Evolutionary conservation across 73 alveolate species (phyloP).

Genomic region (Paramecium bursaria): DNA sequence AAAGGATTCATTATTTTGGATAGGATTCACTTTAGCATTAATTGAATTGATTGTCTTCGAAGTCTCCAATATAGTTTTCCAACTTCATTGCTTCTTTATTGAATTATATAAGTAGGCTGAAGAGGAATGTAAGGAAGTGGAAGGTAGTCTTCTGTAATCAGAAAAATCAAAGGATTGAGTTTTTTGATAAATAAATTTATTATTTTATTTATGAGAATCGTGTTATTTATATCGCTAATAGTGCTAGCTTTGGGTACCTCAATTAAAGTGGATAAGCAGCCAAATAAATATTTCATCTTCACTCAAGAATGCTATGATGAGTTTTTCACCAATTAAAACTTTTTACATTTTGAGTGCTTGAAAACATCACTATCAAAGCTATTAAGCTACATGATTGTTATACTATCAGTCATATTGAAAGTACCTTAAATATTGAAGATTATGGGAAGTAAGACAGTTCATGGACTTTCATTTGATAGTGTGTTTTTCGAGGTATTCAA

Average conservation of each 20-base stretch:
- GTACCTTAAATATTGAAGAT: slow-evolving; percentile 10
- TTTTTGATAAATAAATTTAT: too few species aligned
- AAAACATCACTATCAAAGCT: neutral
- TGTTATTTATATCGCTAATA: too few species aligned
- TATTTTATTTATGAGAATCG: too few species aligned
- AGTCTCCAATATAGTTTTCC: slow-evolving; percentile 33
- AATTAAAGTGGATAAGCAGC: too few species aligned
- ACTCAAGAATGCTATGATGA: slow-evolving; percentile 12
- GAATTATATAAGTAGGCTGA: slow-evolving; percentile 10
- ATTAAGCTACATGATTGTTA: neutral
- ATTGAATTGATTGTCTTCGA: slow-evolving; percentile 52
- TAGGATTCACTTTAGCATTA: slow-evolving; percentile 32
- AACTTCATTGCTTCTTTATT: slow-evolving; percentile 48
- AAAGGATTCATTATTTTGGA: slow-evolving; percentile 29
- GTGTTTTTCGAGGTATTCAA: slow-evolving; percentile 1
- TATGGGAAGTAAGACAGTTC: neutral
- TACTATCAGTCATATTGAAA: slow-evolving; percentile 27
- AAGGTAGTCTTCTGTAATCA: too few species aligned
- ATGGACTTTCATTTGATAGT: slow-evolving; percentile 35
- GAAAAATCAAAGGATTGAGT: too few species aligned
- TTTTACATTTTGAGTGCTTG: neutral
- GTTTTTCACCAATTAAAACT: neutral
- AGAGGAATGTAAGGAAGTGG: slow-evolving; percentile 8
- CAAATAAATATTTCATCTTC: neutral
- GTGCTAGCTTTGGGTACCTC: too few species aligned